A percentile compares a stretch with the other conserved stretches of the same genome.
These are phyloP conservation scores for Teratosphaeria zuluensis DNA, from an alignment of 2,329 filamentous ascomycete species.

Conservation along the genomic window DNA sequence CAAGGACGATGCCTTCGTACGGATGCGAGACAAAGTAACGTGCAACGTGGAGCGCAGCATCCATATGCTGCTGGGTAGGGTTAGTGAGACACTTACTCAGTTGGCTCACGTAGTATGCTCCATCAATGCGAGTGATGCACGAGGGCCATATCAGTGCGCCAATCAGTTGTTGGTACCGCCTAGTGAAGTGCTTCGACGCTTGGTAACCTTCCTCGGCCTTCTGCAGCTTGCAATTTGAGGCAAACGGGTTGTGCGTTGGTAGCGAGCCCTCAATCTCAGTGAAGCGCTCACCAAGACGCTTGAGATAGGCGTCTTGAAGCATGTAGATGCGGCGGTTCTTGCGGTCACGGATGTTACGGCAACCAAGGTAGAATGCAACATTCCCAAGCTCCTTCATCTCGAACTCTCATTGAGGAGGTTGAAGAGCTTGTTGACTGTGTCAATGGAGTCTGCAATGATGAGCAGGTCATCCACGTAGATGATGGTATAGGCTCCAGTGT, in stretches of 20 bases:
- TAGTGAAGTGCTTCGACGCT: background rate
- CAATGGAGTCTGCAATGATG: background rate
- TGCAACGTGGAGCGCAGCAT: background rate
- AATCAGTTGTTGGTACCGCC: background rate
- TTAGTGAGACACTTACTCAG: background rate
- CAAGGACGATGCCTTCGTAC: background rate
- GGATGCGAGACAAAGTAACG: background rate
- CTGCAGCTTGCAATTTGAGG: background rate
- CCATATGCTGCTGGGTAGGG: background rate
- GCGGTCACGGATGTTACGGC: background rate
- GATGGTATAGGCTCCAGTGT: background rate
- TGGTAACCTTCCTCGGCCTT: background rate
- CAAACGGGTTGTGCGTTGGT: background rate
- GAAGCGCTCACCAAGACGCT: background rate
- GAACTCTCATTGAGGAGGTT: background rate
- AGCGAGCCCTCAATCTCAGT: background rate
- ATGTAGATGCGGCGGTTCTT: background rate
- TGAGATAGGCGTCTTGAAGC: background rate
- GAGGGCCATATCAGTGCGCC: background rate
- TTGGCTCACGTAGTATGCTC: background rate
- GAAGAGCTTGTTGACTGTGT: background rate
- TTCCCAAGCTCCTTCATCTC: background rate
- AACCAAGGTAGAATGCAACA: background rate
- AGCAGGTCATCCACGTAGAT: conserved; percentile 2
- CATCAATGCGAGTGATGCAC: background rate